A percentile compares a stretch with the other conserved stretches of the same genome.
Evolutionary conservation across 1,284 basidiomycete species (phyloP).

Genomic region (Cryptococcus depauperatus): DNA sequence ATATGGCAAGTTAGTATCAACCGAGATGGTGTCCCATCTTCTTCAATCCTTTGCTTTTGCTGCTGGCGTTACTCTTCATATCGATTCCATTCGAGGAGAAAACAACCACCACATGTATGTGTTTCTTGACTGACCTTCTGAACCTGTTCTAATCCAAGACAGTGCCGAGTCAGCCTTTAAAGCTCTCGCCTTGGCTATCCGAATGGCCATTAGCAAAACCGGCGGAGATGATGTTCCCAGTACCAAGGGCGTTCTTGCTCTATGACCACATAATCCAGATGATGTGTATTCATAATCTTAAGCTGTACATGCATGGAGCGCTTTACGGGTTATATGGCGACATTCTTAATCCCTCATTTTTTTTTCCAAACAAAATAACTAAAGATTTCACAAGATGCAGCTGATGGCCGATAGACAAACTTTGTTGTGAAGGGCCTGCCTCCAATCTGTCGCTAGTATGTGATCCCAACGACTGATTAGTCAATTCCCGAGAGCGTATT

Average conservation of each 20-base stretch:
- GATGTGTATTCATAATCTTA: background rate
- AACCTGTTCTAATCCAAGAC: constrained; percentile 1
- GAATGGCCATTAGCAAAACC: constrained; percentile 83
- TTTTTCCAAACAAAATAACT: too few species aligned
- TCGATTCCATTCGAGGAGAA: constrained; percentile 86
- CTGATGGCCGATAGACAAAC: too few species aligned
- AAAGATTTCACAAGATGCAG: too few species aligned
- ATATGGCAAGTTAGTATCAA: constrained; percentile 52
- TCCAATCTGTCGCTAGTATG: background rate
- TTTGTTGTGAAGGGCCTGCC: background rate
- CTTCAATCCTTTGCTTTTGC: constrained; percentile 45
- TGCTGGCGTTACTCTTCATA: constrained; percentile 53
- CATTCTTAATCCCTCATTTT: background rate
- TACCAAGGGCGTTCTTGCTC: constrained; percentile 81
- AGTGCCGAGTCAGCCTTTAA: constrained; percentile 98
- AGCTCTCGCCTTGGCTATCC: constrained; percentile 88
- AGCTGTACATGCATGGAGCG: too few species aligned
- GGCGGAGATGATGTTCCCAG: constrained; percentile 89
- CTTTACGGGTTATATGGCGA: too few species aligned
- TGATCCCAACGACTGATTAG: constrained; percentile 34
- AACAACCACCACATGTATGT: constrained; percentile 96
- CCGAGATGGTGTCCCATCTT: constrained; percentile 74
- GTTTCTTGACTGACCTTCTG: background rate
- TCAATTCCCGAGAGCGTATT: constrained; percentile 39
- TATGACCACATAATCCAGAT: constrained; percentile 19